phyloP scores from a whole-genome alignment of 352 stramenopile species.

The Globisporangium ultimum region DNA sequence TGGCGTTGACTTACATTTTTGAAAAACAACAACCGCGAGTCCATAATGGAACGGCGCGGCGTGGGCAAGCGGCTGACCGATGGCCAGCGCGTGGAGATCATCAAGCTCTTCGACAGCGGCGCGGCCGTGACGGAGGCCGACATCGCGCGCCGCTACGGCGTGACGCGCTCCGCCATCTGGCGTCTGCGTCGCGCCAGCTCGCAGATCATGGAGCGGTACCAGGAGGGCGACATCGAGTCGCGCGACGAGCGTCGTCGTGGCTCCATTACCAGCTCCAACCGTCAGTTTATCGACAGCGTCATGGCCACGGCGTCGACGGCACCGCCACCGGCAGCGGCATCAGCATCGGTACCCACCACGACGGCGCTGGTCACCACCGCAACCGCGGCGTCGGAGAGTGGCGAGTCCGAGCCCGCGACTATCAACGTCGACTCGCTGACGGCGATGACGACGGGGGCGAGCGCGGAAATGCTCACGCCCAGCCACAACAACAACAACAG shows the following conservation, averaged over 20 bases:
- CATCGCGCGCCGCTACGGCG: conserved; percentile 39
- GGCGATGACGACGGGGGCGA: conserved; percentile 6
- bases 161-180: conserved; percentile 47
- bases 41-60: conserved; percentile 29
- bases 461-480: conserved; percentile 2
- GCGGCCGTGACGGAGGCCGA: conserved; percentile 34
- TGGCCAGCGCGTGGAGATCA: conserved; percentile 49
- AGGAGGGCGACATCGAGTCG: conserved; percentile 35
- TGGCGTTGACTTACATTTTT: conserved; percentile 8
- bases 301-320: neutral
- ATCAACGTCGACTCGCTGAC: conserved; percentile 2
- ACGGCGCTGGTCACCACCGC: neutral
- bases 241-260: conserved; percentile 35
- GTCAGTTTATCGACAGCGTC: neutral
- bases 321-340: neutral
- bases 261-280: conserved; percentile 5
- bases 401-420: neutral
- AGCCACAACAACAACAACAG: no score
- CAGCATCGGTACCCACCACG: no score
- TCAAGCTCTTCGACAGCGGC: conserved; percentile 43
- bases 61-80: conserved; percentile 46
- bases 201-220: conserved; percentile 42
- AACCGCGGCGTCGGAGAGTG: neutral
- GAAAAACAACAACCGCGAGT: no score
- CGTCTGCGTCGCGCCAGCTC: conserved; percentile 28